Percentiles rank a stretch among this genome's conserved stretches.
phyloP scores from a whole-genome alignment of 768 basidiomycete genomes.

The Hemileccinum rubropunctum region DNA sequence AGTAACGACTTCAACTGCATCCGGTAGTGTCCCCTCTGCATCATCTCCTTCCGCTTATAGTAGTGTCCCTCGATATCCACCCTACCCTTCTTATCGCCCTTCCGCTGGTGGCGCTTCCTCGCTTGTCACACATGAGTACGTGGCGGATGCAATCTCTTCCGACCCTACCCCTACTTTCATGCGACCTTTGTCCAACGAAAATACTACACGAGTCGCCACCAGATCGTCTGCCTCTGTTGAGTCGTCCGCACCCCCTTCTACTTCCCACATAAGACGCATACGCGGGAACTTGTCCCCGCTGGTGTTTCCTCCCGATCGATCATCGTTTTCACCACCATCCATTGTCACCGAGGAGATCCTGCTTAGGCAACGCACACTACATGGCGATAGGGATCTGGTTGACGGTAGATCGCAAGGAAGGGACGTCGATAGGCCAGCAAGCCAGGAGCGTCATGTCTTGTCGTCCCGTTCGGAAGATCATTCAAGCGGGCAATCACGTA shows the following conservation, averaged over 20 bases:
- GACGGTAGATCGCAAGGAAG: conserved; percentile 7
- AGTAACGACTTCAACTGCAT: conserved; percentile 8
- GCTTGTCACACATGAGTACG: conserved; percentile 14
- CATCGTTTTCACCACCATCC: conserved; percentile 11
- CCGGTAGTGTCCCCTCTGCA: conserved; percentile 15
- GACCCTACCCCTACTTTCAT: conserved; percentile 15
- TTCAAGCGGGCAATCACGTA: conserved; percentile 11
- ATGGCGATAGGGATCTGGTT: not conserved
- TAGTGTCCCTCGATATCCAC: conserved; percentile 21
- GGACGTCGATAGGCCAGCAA: conserved; percentile 2
- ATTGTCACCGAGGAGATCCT: conserved; percentile 15
- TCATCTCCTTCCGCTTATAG: conserved; percentile 21
- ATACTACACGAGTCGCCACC: conserved; percentile 2
- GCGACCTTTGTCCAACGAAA: conserved; percentile 16
- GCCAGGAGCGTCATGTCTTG: not conserved
- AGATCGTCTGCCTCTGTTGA: conserved; percentile 14
- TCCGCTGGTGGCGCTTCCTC: conserved; percentile 10
- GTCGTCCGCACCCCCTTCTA: not conserved
- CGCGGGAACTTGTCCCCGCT: conserved; percentile 28
- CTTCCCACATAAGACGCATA: conserved; percentile 12
- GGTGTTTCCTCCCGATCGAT: conserved; percentile 17
- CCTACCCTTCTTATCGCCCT: conserved; percentile 25
- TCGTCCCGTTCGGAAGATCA: conserved; percentile 10
- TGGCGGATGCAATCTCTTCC: conserved; percentile 9
- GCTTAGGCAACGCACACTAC: conserved; percentile 11